These are phyloP conservation scores for Trypethelium eluteriae DNA, from an alignment of 495 filamentous ascomycete genomes.

Conservation along the genomic window DNA sequence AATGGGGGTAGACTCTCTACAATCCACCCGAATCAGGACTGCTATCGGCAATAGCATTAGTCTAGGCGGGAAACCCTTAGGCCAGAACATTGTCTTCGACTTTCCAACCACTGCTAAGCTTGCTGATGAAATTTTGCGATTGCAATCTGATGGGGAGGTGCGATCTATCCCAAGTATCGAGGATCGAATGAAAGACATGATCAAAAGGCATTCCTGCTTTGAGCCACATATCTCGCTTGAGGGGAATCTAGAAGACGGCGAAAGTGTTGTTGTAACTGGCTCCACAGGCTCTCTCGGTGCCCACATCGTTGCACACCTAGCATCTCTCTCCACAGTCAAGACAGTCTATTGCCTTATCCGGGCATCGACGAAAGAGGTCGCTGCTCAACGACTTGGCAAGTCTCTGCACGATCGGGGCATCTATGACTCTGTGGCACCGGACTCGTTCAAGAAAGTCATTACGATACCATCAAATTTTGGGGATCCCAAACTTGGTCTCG, in stretches of 20 bases:
- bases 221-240: constrained; percentile 19
- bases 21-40: constrained; percentile 23
- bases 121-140: constrained; percentile 30
- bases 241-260: constrained; percentile 8
- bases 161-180: constrained; percentile 25
- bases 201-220: constrained; percentile 35
- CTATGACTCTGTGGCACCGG: constrained; percentile 26
- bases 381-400: constrained; percentile 7
- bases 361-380: constrained; percentile 15
- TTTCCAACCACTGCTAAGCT: constrained; percentile 22
- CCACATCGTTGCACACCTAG: constrained; percentile 22
- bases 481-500: constrained; percentile 19
- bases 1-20: constrained; percentile 27
- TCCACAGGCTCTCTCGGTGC: constrained; percentile 24
- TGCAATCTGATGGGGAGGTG: constrained; percentile 26
- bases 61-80: constrained; percentile 9
- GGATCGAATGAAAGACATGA: constrained; percentile 35
- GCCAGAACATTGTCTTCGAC: constrained; percentile 29
- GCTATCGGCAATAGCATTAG: constrained; percentile 20
- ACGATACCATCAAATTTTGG: constrained; percentile 20
- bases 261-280: constrained; percentile 29
- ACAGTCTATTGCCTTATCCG: constrained; percentile 23
- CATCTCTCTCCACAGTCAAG: neutral
- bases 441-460: constrained; percentile 10
- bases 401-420: constrained; percentile 17